Base-by-base conservation (phyloP, 1,284 basidiomycete species). In the Dichomitus squalens region DNA sequence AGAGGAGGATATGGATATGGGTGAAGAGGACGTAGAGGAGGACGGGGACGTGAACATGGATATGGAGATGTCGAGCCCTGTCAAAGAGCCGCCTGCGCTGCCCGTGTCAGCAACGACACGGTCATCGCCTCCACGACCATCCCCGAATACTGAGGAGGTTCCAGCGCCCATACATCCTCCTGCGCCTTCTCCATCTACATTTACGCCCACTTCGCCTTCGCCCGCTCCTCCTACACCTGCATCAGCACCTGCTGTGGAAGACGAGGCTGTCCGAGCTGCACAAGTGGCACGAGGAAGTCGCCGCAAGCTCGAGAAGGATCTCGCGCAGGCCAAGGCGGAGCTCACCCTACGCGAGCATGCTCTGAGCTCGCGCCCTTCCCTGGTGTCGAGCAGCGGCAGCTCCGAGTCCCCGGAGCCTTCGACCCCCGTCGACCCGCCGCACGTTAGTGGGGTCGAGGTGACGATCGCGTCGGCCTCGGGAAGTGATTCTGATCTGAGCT, bases 401-500 rank as follows among this genome's bases (percentile, higher is more conserved):
- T 61, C 62, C n/a, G 49, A 59, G 18, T 60, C 59, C 0, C 55
- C 62, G 1, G 62, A 64, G 31, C 62, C 62, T 7, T 38, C 46
- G 3, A 64, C 62, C 0, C 62, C 62, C 5, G 11, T 23, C 11
- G 56, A 54, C 20, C 25, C 33, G 3, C 51, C 55, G 6, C 12
- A n/a, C 4, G 18, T 40, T 11, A n/a, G 36, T 18, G 41, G 27
- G n/a, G 38, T 44, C 12, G 20, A 41, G 27, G 40, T 57, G 3
- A 36, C 31, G 5, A 14, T 49, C 48, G 46, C 49, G 16, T 38
- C 49, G 4, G 25, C 27, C 4, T 16, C 27, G 25, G 9, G 44
- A 44, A 23, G 14, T 20, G n/a, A 14, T n/a, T n/a, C n/a, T n/a
- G 48, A 49, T 11, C 31, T 33, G 16, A 2, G 44, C 29, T 47